Evolutionary conservation across 2,329 filamentous ascomycete species (phyloP), one percentile per base, ranked within the genome.

Genomic region (Rhinocladiella mackenziei): DNA sequence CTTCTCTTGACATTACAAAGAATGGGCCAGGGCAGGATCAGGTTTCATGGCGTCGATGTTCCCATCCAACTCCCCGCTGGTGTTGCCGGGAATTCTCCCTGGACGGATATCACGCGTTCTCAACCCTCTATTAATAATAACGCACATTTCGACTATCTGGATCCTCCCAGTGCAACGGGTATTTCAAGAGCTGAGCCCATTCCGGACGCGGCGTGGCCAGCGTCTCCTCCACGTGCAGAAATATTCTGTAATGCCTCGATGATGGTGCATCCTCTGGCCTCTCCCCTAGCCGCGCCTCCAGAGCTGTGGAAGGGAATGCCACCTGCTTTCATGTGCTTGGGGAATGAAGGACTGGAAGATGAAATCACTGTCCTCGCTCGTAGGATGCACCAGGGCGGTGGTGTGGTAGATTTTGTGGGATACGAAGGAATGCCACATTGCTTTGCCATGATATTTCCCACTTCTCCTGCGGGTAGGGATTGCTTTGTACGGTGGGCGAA

Each of bases 391-490:
- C 56, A 60, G 11, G 63, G 56, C 6, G 67, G 67, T 17, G 63
- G 58, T 3, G 49, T 62, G 1, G 61, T 69, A 7, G 51, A 65
- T 2, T 59, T 68, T 4, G 63, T 70, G 34, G 63, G 65, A 34
- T 70, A 66, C 36, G 69, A 72, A 45, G 68, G 68, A 7, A 69
- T 70, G 64, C 69, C 69, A 7, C 69, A 72, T 46, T 69, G 67
- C 37, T 70, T 87, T 59, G 77, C 75, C 1, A 57, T 80, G 51
- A 51, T 86, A 1, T 64, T 86, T 43, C 63, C 70, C 1, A 63
- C 65, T 3, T 60, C 72, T 2, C 59, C 68, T 1, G 70, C 65
- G 20, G 65, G 74, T 2, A 65, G 59, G 53, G 69, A 74, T 35
- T 84, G 78, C 56, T 74, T 78, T 45, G 62, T 71, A 10, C 65